Conservation (phyloP, 805 yeast genomes). For the Hanseniaspora valbyensis region DNA sequence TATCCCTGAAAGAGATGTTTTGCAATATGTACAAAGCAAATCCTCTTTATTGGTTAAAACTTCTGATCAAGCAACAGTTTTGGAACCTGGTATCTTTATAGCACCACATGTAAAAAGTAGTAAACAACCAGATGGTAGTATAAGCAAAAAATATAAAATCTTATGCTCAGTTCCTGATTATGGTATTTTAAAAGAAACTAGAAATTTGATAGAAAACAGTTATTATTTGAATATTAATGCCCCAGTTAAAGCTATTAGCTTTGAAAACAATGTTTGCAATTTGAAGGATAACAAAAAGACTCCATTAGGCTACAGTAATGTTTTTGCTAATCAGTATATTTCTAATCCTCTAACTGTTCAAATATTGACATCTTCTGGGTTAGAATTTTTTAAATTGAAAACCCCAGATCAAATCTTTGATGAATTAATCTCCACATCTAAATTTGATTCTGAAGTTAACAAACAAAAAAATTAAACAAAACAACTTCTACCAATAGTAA, state of each 20-base stretch:
- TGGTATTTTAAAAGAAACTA: constrained; percentile 66
- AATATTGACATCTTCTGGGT: constrained; percentile 66
- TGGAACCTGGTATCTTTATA: constrained; percentile 80
- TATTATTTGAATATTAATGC: constrained; percentile 56
- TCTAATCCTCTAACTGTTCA: constrained; percentile 60
- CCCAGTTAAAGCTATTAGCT: constrained; percentile 55
- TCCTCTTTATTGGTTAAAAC: constrained; percentile 45
- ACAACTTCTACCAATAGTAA: not conserved
- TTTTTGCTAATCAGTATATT: constrained; percentile 76
- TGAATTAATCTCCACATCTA: constrained; percentile 34
- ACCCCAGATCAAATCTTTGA: constrained; percentile 73
- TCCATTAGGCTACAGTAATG: constrained; percentile 70
- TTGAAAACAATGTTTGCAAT: constrained; percentile 2
- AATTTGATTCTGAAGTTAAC: not conserved
- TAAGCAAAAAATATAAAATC: constrained; percentile 31
- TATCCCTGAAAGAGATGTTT: constrained; percentile 2
- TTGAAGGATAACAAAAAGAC: constrained; percentile 38
- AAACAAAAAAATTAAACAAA: not conserved
- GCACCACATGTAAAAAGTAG: constrained; percentile 40
- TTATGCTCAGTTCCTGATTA: constrained; percentile 77
- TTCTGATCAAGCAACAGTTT: constrained; percentile 46
- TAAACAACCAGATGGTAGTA: constrained; percentile 1
- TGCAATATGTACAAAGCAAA: constrained; percentile 37
- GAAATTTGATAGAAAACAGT: constrained; percentile 67
- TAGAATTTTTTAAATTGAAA: constrained; percentile 63